Base-by-base conservation (phyloP, 192 early-diverging fungal species). In the Rhizoclosmatium sp. region DNA sequence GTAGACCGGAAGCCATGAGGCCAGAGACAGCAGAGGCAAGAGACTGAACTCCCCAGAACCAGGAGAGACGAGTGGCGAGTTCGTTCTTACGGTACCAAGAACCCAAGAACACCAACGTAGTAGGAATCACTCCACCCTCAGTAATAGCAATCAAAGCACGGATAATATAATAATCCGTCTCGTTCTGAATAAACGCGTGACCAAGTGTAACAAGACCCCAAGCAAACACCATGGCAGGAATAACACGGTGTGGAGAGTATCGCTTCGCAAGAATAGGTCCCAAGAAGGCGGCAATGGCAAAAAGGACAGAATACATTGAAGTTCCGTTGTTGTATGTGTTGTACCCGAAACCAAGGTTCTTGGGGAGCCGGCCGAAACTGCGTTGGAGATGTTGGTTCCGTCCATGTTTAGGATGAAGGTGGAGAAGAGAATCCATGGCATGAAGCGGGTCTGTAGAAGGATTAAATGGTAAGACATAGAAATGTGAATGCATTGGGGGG, bases 111-210 rank as follows among this genome's bases (percentile, higher is more conserved):
- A 78, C 76, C 65, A 78, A 46, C n/a, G 76, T 78, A 21, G 59
- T 67, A 39, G 76, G 76, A 69, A 78, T 78, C 14, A 59, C 56
- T 5, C 76, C 76, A 31, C 59, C 76, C 45, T 78, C 76, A 49
- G 76, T 78, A 16, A 78, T 10, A n/a, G 59, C 76, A 58, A 78
- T 59, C 40, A 78, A 69, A 7, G 51, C 10, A 9, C 76, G 64
- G 56, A 64, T 49, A 31, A 69, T 16, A 39, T 56, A 78, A 54
- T 60, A 78, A 3, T 70, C 42, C 16, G 68, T 47, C 19, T 19
- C 47, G 4, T 70, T 47, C 16, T 47, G 19, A 70, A 70, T 70
- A 14, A n/a, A 47, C 9, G 16, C 42, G 47, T 70, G 68, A 19
- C 68, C 47, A 44, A 70, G 39, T 3, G 68, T 70, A 47, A 70